Evolutionary conservation across 2,329 filamentous ascomycete genomes (phyloP).

Genomic region (Ophiostoma pallidulum): DNA sequence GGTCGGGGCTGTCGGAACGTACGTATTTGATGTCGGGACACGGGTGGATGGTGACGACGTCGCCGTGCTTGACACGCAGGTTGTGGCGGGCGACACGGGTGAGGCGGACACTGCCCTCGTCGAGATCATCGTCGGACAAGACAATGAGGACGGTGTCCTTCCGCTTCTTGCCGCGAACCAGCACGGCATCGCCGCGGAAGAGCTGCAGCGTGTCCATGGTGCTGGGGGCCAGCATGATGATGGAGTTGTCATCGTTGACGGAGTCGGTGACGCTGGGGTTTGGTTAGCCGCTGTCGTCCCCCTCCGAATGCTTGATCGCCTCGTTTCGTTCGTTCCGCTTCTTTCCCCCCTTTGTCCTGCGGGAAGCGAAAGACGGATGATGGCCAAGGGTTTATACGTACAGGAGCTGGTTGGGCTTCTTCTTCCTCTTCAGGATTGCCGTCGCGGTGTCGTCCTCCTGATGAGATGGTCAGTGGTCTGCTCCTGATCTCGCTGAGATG

Average conservation of each 20-base stretch:
- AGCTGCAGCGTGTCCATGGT: conserved; percentile 98
- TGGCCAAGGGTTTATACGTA: conserved; percentile 36
- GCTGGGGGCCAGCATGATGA: conserved; percentile 95
- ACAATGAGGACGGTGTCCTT: conserved; percentile 99
- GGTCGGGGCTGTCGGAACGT: conserved; percentile 34
- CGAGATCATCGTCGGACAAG: conserved; percentile 91
- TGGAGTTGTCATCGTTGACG: conserved; percentile 98
- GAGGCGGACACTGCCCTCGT: conserved; percentile 93
- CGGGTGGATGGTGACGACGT: conserved; percentile 92
- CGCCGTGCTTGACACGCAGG: conserved; percentile 94
- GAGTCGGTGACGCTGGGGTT: conserved; percentile 92
- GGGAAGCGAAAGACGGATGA: too few relatives aligned
- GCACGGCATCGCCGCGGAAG: conserved; percentile 95
- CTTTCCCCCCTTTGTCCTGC: too few relatives aligned
- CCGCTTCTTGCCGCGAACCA: conserved; percentile 98
- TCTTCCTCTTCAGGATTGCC: conserved; percentile 99
- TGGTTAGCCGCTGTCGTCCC: conserved; percentile 3
- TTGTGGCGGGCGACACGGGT: conserved; percentile 99
- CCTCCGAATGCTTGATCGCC: too few relatives aligned
- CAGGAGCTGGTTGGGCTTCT: conserved; percentile 99
- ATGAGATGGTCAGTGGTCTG: conserved; percentile 2
- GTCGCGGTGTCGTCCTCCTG: conserved; percentile 87
- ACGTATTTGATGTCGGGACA: conserved; percentile 99
- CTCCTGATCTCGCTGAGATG: too few relatives aligned
- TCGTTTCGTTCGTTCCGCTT: too few relatives aligned